Evolutionary conservation across 1,139 yeast genomes (phyloP), one percentile per base, ranked within the genome.

Genomic region (Hanseniaspora sp.): DNA sequence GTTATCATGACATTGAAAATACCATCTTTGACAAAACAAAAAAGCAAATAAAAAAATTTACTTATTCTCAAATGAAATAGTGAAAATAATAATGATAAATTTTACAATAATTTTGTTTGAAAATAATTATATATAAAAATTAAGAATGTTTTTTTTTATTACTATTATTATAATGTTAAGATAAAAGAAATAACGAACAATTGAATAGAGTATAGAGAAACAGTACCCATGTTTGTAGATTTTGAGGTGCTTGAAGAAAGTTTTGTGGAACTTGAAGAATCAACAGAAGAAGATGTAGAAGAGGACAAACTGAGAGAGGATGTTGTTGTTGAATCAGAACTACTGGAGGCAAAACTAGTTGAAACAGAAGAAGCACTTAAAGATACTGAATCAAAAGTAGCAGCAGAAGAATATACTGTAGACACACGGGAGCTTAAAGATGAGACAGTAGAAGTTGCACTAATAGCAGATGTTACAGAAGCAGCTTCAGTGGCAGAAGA

Each of bases 231-330:
- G 30, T 48, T 48, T 1, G n/a, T 2, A 17, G 44, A 38, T 17
- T 47, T 30, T 7, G 51, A 12, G 2, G 42, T 51, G 13, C 46
- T 56, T 33, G 58, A 56, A 18, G 40, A n/a, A n/a, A n/a, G n/a
- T 17, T 47, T 30, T 7, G 51, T 17, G 2, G 42, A 47, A 11
- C 46, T 56, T 33, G 58, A 56, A 18, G 40, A 33, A 33, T 2
- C 13, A 33, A 12, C 13, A 12, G 46, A 52, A 7, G 52, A 28
- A 6, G 52, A 2, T 17, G 48, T 11, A 9, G 52, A 40, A 17
- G 52, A 13, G 13, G 30, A 1, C 8, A 39, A 30, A 18, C 15
- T 31, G 4, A 31, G 30, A 13, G 43, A 28, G 12, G 29, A 17
- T 31, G 28, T 31, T 37, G 15, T 23, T 23, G 23, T 23, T 23